phyloP scores from a whole-genome alignment of 2,329 filamentous ascomycete genomes.

The Emmonsiellopsis sp. region DNA sequence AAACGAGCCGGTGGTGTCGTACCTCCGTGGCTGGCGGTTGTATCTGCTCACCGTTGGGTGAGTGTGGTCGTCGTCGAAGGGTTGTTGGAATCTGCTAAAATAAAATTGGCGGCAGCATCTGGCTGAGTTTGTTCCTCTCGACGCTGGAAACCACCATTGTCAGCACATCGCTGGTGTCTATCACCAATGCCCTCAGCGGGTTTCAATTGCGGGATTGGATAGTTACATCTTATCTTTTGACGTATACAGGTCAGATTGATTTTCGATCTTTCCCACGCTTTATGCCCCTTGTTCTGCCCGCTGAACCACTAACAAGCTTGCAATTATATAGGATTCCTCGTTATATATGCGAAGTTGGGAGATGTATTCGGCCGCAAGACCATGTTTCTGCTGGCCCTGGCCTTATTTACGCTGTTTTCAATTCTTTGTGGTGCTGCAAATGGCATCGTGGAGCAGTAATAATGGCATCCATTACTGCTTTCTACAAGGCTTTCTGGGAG shows the following conservation, averaged over 20 bases:
- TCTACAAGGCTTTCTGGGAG: neutral
- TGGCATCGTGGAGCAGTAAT: neutral
- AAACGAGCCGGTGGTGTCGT: neutral
- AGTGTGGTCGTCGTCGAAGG: neutral
- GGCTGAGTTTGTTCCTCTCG: slow-evolving; percentile 32
- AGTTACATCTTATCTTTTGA: slow-evolving; percentile 40
- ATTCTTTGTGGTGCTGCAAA: slow-evolving; percentile 26
- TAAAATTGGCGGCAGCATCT: slow-evolving; percentile 10
- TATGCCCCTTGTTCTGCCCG: neutral
- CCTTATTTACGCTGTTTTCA: slow-evolving; percentile 33
- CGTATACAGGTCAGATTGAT: slow-evolving; percentile 33
- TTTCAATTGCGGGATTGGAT: slow-evolving; percentile 36
- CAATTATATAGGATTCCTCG: slow-evolving; percentile 25
- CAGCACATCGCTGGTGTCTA: slow-evolving; percentile 41
- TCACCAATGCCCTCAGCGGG: slow-evolving; percentile 29
- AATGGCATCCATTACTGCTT: neutral
- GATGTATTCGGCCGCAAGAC: slow-evolving; percentile 37
- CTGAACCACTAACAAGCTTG: neutral
- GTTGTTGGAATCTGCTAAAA: neutral
- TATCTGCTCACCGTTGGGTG: neutral
- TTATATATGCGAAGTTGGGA: slow-evolving; percentile 37
- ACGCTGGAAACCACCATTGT: slow-evolving; percentile 43
- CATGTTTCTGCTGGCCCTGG: slow-evolving; percentile 26
- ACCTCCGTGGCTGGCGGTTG: neutral
- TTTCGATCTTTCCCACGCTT: neutral